Conservation (phyloP, 129 eudicot species). For the Flaveria sonorensis region DNA sequence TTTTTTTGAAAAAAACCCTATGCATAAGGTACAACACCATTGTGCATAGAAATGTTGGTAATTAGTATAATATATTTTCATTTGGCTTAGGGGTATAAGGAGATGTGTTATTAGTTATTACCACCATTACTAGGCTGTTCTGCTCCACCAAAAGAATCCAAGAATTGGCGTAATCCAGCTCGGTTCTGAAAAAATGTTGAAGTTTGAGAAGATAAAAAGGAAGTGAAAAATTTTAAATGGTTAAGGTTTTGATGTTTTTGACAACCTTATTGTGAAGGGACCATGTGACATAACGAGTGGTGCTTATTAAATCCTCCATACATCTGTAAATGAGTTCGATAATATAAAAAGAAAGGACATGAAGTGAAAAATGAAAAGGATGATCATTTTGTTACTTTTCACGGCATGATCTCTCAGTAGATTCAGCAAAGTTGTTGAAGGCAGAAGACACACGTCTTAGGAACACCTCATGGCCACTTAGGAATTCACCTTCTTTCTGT, state of each 20-base stretch:
- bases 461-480: slow-evolving; percentile 89
- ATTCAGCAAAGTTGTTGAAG: slow-evolving; percentile 81
- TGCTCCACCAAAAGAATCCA: slow-evolving; percentile 94
- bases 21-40: too few species aligned
- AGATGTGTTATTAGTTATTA: slow-evolving; percentile 23
- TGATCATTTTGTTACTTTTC: slow-evolving; percentile 58
- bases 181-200: slow-evolving; percentile 58
- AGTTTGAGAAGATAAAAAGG: slow-evolving; percentile 12
- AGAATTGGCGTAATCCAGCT: slow-evolving; percentile 94
- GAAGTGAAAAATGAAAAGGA: slow-evolving; percentile 16
- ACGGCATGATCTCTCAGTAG: slow-evolving; percentile 86
- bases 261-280: slow-evolving; percentile 97
- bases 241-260: not conserved
- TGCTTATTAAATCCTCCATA: slow-evolving; percentile 97
- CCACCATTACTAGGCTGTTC: slow-evolving; percentile 60
- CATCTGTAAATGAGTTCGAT: slow-evolving; percentile 56
- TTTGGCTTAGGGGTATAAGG: slow-evolving; percentile 7
- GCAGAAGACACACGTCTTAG: slow-evolving; percentile 69
- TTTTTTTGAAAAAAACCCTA: too few species aligned
- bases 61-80: too few species aligned
- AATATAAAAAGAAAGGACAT: slow-evolving; percentile 16
- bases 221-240: slow-evolving; percentile 6
- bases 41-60: too few species aligned
- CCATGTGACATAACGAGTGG: slow-evolving; percentile 97
- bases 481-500: slow-evolving; percentile 96